These are phyloP conservation scores for Xylariaceae sp. DNA, from an alignment of 2,329 filamentous ascomycete genomes.

Conservation along the genomic window DNA sequence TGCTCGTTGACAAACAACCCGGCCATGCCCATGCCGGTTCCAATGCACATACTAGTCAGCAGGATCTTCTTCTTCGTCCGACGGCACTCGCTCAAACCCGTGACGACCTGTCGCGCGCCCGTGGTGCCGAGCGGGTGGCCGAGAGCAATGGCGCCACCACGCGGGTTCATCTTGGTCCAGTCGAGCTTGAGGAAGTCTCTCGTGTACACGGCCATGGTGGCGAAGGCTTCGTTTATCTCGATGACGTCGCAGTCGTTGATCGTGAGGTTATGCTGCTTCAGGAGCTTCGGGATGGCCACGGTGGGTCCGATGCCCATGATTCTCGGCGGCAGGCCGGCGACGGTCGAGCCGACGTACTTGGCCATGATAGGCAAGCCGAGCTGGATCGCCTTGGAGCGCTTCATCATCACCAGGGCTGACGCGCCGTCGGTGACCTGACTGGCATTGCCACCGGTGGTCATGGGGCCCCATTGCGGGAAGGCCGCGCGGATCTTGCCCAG, in stretches of 20 bases:
- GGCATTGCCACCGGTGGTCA: slow-evolving; percentile 87
- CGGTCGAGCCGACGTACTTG: slow-evolving; percentile 90
- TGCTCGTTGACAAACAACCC: slow-evolving; percentile 62
- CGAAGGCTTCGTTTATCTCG: slow-evolving; percentile 97
- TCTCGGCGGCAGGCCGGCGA: slow-evolving; percentile 82
- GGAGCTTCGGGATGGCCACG: slow-evolving; percentile 73
- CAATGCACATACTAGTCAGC: slow-evolving; percentile 85
- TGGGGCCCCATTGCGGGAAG: slow-evolving; percentile 84
- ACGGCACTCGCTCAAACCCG: slow-evolving; percentile 78
- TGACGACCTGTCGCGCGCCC: slow-evolving; percentile 78
- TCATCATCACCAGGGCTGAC: slow-evolving; percentile 87
- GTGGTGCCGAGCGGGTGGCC: slow-evolving; percentile 80
- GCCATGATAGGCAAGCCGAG: slow-evolving; percentile 87
- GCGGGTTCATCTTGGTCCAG: slow-evolving; percentile 72
- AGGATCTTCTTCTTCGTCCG: slow-evolving; percentile 85
- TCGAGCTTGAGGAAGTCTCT: slow-evolving; percentile 66
- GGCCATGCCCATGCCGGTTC: slow-evolving; percentile 66
- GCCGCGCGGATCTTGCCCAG: slow-evolving; percentile 83
- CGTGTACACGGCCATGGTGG: slow-evolving; percentile 96
- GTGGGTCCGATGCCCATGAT: slow-evolving; percentile 95
- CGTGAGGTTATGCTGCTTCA: slow-evolving; percentile 71
- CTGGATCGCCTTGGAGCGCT: slow-evolving; percentile 80
- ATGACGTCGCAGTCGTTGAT: slow-evolving; percentile 82
- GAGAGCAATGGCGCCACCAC: slow-evolving; percentile 77
- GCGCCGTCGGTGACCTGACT: slow-evolving; percentile 93